These are phyloP conservation scores for Groenewaldozyma salmanticensis DNA, from an alignment of 805 yeast species.

Conservation along the genomic window DNA sequence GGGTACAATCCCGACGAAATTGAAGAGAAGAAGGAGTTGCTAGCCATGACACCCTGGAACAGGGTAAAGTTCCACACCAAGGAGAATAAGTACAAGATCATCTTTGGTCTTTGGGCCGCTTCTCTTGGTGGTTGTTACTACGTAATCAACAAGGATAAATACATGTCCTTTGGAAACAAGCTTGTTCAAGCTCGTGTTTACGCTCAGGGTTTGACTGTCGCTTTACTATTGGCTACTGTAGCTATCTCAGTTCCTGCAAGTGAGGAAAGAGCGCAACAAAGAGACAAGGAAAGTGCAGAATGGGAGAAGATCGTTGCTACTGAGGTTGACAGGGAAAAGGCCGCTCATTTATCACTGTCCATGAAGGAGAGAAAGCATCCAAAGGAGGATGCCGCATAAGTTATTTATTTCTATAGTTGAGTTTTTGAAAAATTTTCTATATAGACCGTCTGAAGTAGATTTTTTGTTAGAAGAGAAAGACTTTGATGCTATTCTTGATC, in stretches of 20 bases:
- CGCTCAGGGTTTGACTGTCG: constrained; percentile 75
- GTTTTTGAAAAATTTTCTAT: constrained; percentile 2
- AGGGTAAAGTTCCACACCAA: constrained; percentile 31
- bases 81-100: constrained; percentile 51
- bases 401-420: neutral
- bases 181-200: constrained; percentile 86
- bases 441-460: neutral
- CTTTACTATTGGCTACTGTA: constrained; percentile 57
- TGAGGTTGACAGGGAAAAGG: constrained; percentile 30
- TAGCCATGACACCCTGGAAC: constrained; percentile 1
- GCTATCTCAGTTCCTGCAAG: constrained; percentile 46
- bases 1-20: constrained; percentile 35
- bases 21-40: constrained; percentile 27
- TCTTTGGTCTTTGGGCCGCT: constrained; percentile 70
- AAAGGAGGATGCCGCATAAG: neutral
- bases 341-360: constrained; percentile 12
- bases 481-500: neutral
- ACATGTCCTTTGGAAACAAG: constrained; percentile 69
- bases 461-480: neutral
- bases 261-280: constrained; percentile 33
- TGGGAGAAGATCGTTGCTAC: constrained; percentile 42
- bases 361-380: constrained; percentile 7
- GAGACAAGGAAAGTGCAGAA: constrained; percentile 25
- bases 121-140: constrained; percentile 75
- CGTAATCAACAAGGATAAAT: constrained; percentile 58